These are phyloP conservation scores for Vitis hybrid DNA, from an alignment of 177 flowering plant species.

Conservation along the genomic window DNA sequence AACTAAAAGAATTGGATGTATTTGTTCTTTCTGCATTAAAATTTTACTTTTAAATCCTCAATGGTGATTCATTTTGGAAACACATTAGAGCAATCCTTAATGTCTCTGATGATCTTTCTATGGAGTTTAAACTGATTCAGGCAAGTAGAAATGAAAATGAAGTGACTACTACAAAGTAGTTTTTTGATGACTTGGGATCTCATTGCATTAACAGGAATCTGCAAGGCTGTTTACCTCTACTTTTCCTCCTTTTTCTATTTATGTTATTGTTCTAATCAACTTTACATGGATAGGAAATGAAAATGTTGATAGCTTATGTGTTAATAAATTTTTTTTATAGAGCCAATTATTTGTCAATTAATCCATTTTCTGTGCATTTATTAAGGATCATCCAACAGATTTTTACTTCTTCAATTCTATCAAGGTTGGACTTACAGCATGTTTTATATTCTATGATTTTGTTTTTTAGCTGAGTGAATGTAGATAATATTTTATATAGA, in stretches of 20 bases:
- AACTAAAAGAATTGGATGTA: too few relatives aligned
- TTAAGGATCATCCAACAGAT: too few relatives aligned
- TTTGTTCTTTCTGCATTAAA: too few relatives aligned
- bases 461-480: not conserved
- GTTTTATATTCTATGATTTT: too few relatives aligned
- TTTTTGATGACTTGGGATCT: not conserved
- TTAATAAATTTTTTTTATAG: not conserved
- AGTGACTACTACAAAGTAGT: not conserved
- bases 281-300: not conserved
- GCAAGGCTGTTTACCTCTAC: not conserved
- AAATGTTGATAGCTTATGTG: not conserved
- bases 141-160: not conserved
- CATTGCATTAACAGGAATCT: not conserved
- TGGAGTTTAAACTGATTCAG: not conserved
- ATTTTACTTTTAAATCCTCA: too few relatives aligned
- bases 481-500: not conserved
- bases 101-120: not conserved
- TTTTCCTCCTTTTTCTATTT: not conserved
- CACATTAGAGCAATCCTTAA: too few relatives aligned
- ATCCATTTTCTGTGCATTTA: not conserved
- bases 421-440: too few relatives aligned
- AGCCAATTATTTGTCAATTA: not conserved
- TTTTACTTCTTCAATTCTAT: too few relatives aligned
- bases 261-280: not conserved
- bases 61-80: too few relatives aligned